Percentiles rank a stretch among this genome's conserved stretches.
Evolutionary conservation across 2,329 filamentous ascomycete genomes (phyloP).

Genomic region (Beauveria asiatica): DNA sequence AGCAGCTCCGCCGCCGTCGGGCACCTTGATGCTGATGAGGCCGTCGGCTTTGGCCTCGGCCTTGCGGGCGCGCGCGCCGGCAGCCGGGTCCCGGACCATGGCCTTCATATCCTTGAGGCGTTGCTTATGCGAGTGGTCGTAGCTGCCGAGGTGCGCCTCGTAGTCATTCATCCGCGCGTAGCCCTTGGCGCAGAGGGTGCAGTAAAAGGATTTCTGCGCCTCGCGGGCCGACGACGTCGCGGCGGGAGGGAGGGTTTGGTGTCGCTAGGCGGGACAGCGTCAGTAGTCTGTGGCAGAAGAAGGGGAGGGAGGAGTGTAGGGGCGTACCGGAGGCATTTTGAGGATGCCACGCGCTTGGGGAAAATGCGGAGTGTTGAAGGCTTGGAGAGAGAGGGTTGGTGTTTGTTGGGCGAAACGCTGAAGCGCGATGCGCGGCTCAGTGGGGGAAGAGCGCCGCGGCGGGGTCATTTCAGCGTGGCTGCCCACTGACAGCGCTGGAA

Average conservation of each 20-base stretch:
- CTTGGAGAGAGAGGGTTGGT: background rate
- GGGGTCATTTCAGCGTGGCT: background rate
- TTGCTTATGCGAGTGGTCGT: slow-evolving; percentile 93
- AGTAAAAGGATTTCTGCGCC: slow-evolving; percentile 74
- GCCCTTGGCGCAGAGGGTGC: slow-evolving; percentile 82
- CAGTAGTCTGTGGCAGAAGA: background rate
- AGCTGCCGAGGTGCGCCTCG: slow-evolving; percentile 86
- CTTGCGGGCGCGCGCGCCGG: slow-evolving; percentile 55
- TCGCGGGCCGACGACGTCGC: slow-evolving; percentile 60
- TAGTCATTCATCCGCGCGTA: slow-evolving; percentile 95
- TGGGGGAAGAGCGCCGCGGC: background rate
- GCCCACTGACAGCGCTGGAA: background rate
- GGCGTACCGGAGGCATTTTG: slow-evolving; percentile 1
- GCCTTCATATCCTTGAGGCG: slow-evolving; percentile 82
- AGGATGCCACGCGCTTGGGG: background rate
- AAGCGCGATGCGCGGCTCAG: background rate
- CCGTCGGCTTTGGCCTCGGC: slow-evolving; percentile 63
- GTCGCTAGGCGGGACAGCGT: slow-evolving; percentile 42
- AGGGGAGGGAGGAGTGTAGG: background rate
- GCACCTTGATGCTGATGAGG: slow-evolving; percentile 59
- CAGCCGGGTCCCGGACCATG: slow-evolving; percentile 64
- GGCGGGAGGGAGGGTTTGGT: slow-evolving; percentile 49
- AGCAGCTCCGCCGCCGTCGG: slow-evolving; percentile 24
- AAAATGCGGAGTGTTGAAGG: background rate
- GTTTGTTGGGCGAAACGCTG: background rate